phyloP scores from a whole-genome alignment of 768 basidiomycete genomes.

The Mycena latifolia region DNA sequence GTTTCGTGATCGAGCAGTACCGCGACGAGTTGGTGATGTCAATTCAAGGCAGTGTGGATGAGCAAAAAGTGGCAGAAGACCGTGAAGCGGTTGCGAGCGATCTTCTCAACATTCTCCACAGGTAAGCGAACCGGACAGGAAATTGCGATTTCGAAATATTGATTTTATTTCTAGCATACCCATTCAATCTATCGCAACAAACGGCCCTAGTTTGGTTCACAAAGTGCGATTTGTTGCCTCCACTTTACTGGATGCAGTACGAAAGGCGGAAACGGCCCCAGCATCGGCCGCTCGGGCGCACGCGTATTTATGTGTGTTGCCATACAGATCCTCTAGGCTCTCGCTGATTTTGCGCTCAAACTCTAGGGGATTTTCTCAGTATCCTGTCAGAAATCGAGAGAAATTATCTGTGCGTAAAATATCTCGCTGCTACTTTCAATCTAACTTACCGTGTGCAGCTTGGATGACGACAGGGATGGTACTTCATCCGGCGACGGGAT shows the following conservation, averaged over 20 bases:
- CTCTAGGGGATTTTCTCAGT: constrained; percentile 89
- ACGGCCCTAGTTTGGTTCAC: constrained; percentile 87
- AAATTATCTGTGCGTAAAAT: constrained; percentile 80
- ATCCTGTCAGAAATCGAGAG: constrained; percentile 93
- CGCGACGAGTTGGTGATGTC: constrained; percentile 85
- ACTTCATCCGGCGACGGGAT: constrained; percentile 60
- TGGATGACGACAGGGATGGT: constrained; percentile 80
- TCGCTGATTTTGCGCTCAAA: background rate
- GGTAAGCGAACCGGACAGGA: constrained; percentile 51
- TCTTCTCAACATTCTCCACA: constrained; percentile 87
- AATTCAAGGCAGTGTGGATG: constrained; percentile 74
- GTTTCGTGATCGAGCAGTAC: constrained; percentile 94
- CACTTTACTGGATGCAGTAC: constrained; percentile 86
- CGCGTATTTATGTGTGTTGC: constrained; percentile 81
- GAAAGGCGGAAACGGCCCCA: constrained; percentile 84
- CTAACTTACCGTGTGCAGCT: constrained; percentile 49
- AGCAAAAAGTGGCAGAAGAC: constrained; percentile 75
- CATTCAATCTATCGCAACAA: constrained; percentile 92
- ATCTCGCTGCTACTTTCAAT: constrained; percentile 18
- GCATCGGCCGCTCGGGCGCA: constrained; percentile 88
- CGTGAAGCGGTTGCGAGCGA: constrained; percentile 90
- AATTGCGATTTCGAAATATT: constrained; percentile 20
- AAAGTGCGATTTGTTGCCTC: constrained; percentile 96
- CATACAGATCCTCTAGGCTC: background rate
- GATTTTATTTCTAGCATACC: constrained; percentile 74